A percentile compares a stretch with the other conserved stretches of the same genome.
phyloP scores from a whole-genome alignment of 176 grass and related monocot species.

The Aechmea fasciata region DNA sequence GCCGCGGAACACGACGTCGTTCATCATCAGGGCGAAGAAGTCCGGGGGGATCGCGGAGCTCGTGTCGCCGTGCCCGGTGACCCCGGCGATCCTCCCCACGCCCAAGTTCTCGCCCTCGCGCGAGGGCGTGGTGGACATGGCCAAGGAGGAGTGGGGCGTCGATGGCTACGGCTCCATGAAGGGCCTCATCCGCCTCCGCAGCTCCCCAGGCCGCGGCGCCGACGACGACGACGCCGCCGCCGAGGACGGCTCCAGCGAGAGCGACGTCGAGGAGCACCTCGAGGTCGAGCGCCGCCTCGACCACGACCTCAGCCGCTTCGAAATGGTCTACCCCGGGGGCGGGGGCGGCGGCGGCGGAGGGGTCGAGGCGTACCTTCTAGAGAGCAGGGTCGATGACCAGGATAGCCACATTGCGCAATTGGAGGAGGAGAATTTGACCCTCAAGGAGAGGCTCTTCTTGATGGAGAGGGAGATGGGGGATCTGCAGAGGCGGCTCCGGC shows the following conservation, averaged over 20 bases:
- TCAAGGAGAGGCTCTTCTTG: conserved; percentile 88
- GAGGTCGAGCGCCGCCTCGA: conserved; percentile 88
- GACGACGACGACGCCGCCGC: conserved; percentile 29
- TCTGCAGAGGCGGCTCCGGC: conserved; percentile 47
- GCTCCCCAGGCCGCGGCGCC: conserved; percentile 18
- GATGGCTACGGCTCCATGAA: conserved; percentile 95
- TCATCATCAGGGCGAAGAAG: conserved; percentile 85
- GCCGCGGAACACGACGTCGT: conserved; percentile 91
- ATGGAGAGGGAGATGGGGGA: conserved; percentile 78
- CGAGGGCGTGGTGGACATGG: conserved; percentile 82
- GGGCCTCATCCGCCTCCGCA: conserved; percentile 78
- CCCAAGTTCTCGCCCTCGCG: conserved; percentile 69
- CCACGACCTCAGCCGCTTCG: conserved; percentile 85
- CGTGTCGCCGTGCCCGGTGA: conserved; percentile 73
- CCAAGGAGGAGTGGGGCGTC: conserved; percentile 83
- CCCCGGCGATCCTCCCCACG: conserved; percentile 68
- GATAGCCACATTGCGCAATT: conserved; percentile 48
- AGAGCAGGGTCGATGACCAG: conserved; percentile 36
- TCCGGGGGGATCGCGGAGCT: conserved; percentile 73
- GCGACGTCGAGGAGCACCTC: conserved; percentile 75
- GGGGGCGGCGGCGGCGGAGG: conserved; percentile 16
- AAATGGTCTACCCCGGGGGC: conserved; percentile 68
- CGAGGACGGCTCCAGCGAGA: conserved; percentile 56
- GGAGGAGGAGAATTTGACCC: conserved; percentile 78
- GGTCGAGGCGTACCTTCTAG: conserved; percentile 13